Conservation (phyloP, 2,329 filamentous ascomycete species). For the Fusarium armeniacum region DNA sequence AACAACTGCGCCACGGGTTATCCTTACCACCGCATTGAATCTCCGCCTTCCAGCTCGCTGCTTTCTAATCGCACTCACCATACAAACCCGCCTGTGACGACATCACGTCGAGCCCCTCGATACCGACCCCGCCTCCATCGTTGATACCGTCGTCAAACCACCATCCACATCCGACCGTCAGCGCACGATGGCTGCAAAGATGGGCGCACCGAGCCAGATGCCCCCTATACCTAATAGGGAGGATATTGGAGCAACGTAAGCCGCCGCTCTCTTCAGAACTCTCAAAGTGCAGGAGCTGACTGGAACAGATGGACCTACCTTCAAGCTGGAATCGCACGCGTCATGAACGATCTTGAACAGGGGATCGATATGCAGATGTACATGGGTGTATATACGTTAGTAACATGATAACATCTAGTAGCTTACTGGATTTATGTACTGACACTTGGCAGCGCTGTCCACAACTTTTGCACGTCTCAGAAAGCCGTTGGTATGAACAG, state of each 20-base stretch:
- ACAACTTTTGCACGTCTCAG: constrained; percentile 99
- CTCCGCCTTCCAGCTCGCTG: constrained; percentile 2
- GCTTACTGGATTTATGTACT: constrained; percentile 48
- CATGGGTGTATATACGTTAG: constrained; percentile 94
- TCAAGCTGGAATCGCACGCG: constrained; percentile 87
- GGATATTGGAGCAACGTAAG: constrained; percentile 68
- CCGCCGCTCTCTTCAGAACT: constrained; percentile 16
- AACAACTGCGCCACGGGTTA: neutral
- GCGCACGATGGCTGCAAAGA: constrained; percentile 55
- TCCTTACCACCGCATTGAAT: neutral
- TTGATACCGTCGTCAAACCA: constrained; percentile 38
- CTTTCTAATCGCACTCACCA: neutral
- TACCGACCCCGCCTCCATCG: constrained; percentile 47
- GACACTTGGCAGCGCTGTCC: constrained; percentile 77
- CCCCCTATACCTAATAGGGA: constrained; percentile 72
- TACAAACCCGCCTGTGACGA: constrained; percentile 36
- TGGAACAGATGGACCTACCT: constrained; percentile 85
- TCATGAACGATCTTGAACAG: constrained; percentile 92
- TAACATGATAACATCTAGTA: constrained; percentile 8
- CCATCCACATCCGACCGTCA: constrained; percentile 32
- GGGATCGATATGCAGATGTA: constrained; percentile 97
- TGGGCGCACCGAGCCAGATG: constrained; percentile 61
- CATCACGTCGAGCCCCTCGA: constrained; percentile 47
- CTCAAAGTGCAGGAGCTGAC: constrained; percentile 42
- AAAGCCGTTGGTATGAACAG: constrained; percentile 80